A percentile compares a stretch with the other conserved stretches of the same genome.
Conservation (phyloP, 2,329 filamentous ascomycete species). For the Sarocladium brachiariae region DNA sequence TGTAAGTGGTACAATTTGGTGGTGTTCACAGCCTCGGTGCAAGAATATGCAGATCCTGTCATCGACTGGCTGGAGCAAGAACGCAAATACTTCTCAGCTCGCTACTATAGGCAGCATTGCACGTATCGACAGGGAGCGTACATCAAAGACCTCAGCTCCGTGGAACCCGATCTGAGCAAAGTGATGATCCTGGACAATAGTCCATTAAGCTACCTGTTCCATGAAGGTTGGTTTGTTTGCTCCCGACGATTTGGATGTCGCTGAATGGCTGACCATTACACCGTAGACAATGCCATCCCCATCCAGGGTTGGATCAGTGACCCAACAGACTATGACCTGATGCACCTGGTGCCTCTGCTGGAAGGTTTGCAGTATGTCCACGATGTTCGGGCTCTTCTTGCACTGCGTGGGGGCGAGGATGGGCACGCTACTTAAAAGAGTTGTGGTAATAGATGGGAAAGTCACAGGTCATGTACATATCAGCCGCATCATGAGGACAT, state of each 20-base stretch:
- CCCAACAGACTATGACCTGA: conserved; percentile 89
- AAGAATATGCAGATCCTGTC: conserved; percentile 97
- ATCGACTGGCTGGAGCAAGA: conserved; percentile 98
- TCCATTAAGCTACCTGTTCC: conserved; percentile 96
- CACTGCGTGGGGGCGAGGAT: conserved; percentile 79
- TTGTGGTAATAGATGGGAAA: background rate
- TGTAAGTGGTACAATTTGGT: conserved; percentile 98
- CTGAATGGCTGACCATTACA: conserved; percentile 5
- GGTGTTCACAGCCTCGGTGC: conserved; percentile 92
- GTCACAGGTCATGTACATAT: conserved; percentile 1
- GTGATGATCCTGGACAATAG: conserved; percentile 99
- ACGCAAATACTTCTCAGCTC: conserved; percentile 87
- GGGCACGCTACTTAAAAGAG: conserved; percentile 46
- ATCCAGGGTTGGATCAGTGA: conserved; percentile 99
- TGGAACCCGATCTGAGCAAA: conserved; percentile 93
- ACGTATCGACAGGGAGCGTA: conserved; percentile 93
- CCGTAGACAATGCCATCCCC: conserved; percentile 89
- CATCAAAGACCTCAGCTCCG: conserved; percentile 93
- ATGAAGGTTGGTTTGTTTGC: conserved; percentile 75
- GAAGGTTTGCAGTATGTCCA: conserved; percentile 96
- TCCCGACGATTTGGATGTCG: background rate
- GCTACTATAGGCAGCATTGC: conserved; percentile 96
- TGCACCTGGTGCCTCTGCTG: conserved; percentile 85
- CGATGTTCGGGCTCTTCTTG: conserved; percentile 85
- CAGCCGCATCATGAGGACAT: background rate